These are phyloP conservation scores for Mitragyna speciosa DNA, from an alignment of 257 asterid genomes.

Conservation along the genomic window DNA sequence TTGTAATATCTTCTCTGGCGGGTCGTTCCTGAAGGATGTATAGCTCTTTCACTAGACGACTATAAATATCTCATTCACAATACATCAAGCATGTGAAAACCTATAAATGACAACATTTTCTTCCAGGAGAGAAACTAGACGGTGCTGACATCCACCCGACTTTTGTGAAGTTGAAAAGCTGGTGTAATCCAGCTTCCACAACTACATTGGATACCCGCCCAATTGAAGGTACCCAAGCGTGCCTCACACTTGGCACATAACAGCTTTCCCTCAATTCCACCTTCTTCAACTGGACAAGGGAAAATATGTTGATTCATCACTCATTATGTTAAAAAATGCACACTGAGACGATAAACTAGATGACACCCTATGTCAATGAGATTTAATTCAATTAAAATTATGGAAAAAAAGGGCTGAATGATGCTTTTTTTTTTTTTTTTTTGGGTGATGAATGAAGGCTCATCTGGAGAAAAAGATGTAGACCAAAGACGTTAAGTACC, in stretches of 20 bases:
- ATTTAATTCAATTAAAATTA: not conserved
- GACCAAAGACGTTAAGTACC: too few relatives aligned
- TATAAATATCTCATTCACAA: not conserved
- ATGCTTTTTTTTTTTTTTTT: too few relatives aligned
- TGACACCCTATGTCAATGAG: not conserved
- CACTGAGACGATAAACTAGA: not conserved
- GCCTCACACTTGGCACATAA: slow-evolving; percentile 75
- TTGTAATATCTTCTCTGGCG: too few relatives aligned
- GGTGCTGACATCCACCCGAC: slow-evolving; percentile 81
- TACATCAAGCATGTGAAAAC: not conserved
- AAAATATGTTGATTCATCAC: not conserved
- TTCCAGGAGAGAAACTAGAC: not conserved
- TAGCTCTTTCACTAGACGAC: too few relatives aligned
- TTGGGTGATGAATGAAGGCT: too few relatives aligned
- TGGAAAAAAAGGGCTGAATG: not conserved
- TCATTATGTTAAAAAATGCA: not conserved
- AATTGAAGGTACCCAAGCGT: slow-evolving; percentile 92
- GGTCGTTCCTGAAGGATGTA: too few relatives aligned
- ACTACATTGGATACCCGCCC: slow-evolving; percentile 97
- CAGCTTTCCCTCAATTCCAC: slow-evolving; percentile 88
- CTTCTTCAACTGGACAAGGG: slow-evolving; percentile 64
- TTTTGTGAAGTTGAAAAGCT: slow-evolving; percentile 92
- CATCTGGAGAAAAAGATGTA: too few relatives aligned
- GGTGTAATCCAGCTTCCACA: slow-evolving; percentile 99
- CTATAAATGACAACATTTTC: slow-evolving; percentile 2